Evolutionary conservation across 306 rosid species (phyloP).

Genomic region (Glycine soja): DNA sequence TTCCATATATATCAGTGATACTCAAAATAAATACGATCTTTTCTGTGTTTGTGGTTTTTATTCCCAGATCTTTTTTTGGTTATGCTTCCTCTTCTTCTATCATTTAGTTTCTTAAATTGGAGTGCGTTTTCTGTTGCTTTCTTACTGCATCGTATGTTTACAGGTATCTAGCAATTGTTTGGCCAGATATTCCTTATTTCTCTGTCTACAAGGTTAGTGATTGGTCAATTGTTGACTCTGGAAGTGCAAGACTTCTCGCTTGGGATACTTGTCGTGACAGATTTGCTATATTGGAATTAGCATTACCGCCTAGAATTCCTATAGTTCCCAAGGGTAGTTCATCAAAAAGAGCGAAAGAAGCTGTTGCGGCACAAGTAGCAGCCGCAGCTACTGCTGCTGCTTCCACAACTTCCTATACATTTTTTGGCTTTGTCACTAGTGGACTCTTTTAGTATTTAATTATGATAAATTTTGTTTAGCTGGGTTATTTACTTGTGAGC

Average conservation of each 20-base stretch:
- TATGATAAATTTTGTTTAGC: too few relatives aligned
- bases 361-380: slow-evolving; percentile 97
- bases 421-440: too few relatives aligned
- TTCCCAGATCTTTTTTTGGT: slow-evolving; percentile 8
- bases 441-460: too few relatives aligned
- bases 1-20: slow-evolving; percentile 12
- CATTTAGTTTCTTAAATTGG: slow-evolving; percentile 29
- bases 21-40: slow-evolving; percentile 12
- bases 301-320: slow-evolving; percentile 88
- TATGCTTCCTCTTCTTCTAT: slow-evolving; percentile 23
- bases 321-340: slow-evolving; percentile 83
- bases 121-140: slow-evolving; percentile 34
- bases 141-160: slow-evolving; percentile 51
- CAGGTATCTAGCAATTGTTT: slow-evolving; percentile 94
- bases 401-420: slow-evolving; percentile 89
- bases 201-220: slow-evolving; percentile 93
- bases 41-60: neutral
- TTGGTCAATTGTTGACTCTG: slow-evolving; percentile 99
- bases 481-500: too few relatives aligned
- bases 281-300: slow-evolving; percentile 91
- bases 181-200: slow-evolving; percentile 99
- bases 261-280: slow-evolving; percentile 99
- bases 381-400: slow-evolving; percentile 98
- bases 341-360: slow-evolving; percentile 93
- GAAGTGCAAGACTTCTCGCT: slow-evolving; percentile 96